Evolutionary conservation across 176 grass and related monocot species (phyloP), one percentile per base, ranked within the genome.

Genomic region (Eleusine coracana): DNA sequence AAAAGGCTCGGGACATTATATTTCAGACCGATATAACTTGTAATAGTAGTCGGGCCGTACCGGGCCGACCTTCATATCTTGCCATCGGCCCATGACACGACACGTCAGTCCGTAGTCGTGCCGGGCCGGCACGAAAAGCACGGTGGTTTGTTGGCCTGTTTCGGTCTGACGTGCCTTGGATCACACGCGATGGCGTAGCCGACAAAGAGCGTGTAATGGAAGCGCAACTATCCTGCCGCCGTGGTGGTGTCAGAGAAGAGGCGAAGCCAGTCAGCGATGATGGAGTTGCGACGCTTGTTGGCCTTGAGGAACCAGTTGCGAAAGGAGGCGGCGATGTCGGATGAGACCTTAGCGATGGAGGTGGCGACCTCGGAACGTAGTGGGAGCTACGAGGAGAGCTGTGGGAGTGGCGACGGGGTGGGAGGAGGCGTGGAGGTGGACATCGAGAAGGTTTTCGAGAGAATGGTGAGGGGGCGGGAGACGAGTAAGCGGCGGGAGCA

Each of bases 251-350:
- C 76, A 82, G 89, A 75, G 85, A 99, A 98, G 82, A 88, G 80
- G 86, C 86, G 88, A 69, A 98, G 96, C 96, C 96, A 98, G 62
- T 95, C 82, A 49, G 91, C 85, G 64, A 98, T 51, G 21, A 95
- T 65, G 56, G 89, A 45, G 64, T 85, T 44, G 70, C 80, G 85
- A 63, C 82, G 77, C 17, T 83, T 81, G 68, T 64, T 78, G 13
- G 78, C 36, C 58, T 52, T 74, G 76, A 92, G 85, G 81, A 98
- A 93, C 93, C 96, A 95, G 31, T 86, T 42, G 42, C 64, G 81
- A 73, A 95, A 89, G 9, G 96, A 88, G 5, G 66, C 60, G 51
- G 85, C 83, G 80, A 98, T 84, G 61, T 64, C 51, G 56, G 84
- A 80, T 14, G 70, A 76, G 45, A 69, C 29, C 79, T 70, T n/a